A percentile compares a stretch with the other conserved stretches of the same genome.
Evolutionary conservation across 176 grass and related monocot genomes (phyloP).

Genomic region (Panicum miliaceum): DNA sequence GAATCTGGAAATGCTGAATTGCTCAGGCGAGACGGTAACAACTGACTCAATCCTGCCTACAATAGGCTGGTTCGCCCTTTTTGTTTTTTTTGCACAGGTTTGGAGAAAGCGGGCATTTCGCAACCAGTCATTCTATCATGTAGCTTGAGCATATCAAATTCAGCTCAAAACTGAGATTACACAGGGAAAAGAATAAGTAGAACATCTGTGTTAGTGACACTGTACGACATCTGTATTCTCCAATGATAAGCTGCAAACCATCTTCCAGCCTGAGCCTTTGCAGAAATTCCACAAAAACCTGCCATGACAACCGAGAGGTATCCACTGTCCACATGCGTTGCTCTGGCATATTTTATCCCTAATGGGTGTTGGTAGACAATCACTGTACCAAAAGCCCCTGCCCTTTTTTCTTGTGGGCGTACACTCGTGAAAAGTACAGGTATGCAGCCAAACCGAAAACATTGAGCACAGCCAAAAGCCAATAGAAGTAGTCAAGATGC

Average conservation of each 20-base stretch:
- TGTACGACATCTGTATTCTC: not conserved
- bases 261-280: not conserved
- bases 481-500: constrained; percentile 71
- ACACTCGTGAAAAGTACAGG: constrained; percentile 44
- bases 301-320: not conserved
- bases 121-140: not conserved
- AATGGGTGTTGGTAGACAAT: not conserved
- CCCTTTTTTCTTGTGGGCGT: constrained; percentile 44
- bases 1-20: too few relatives aligned
- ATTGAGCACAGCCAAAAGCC: constrained; percentile 53
- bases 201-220: not conserved
- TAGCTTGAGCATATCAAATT: not conserved
- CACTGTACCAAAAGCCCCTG: constrained; percentile 20
- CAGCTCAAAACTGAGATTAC: not conserved
- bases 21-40: too few relatives aligned
- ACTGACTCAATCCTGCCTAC: too few relatives aligned
- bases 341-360: not conserved
- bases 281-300: not conserved
- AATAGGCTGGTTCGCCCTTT: too few relatives aligned
- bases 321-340: not conserved
- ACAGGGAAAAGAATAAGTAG: not conserved
- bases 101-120: not conserved
- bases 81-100: too few relatives aligned
- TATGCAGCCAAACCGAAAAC: constrained; percentile 48
- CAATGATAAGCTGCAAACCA: not conserved